phyloP scores from a whole-genome alignment of 2,329 filamentous ascomycete genomes.

The Cylindrodendrum hubeiense region DNA sequence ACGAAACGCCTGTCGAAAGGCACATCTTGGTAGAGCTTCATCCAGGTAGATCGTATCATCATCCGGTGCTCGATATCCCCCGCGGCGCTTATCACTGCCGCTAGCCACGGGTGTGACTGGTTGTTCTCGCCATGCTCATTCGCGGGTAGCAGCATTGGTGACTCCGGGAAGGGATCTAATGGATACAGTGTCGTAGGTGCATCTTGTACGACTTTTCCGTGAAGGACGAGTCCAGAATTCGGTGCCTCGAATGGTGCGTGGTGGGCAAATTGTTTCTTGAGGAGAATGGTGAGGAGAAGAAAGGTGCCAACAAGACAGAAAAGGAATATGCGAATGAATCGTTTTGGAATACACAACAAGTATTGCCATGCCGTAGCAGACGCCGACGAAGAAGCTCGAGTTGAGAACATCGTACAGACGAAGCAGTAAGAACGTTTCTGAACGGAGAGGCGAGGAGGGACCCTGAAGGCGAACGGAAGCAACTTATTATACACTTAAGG shows the following conservation, averaged over 20 bases:
- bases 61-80: slow-evolving; percentile 44
- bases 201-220: background rate
- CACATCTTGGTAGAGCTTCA: slow-evolving; percentile 45
- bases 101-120: slow-evolving; percentile 41
- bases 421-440: background rate
- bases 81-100: slow-evolving; percentile 46
- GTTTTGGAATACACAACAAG: background rate
- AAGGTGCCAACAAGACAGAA: background rate
- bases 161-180: slow-evolving; percentile 41
- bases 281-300: background rate
- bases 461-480: background rate
- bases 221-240: background rate
- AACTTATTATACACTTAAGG: background rate
- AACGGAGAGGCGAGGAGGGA: background rate
- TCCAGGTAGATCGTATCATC: slow-evolving; percentile 49
- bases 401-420: background rate
- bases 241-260: background rate
- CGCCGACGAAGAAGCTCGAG: background rate
- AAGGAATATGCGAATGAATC: background rate
- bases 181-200: slow-evolving; percentile 23
- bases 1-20: slow-evolving; percentile 48
- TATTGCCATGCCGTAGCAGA: background rate
- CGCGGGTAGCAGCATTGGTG: slow-evolving; percentile 32
- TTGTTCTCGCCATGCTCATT: background rate
- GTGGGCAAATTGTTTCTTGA: background rate